These are phyloP conservation scores for Pholiota adiposa DNA, from an alignment of 1,284 basidiomycete species.

Conservation along the genomic window DNA sequence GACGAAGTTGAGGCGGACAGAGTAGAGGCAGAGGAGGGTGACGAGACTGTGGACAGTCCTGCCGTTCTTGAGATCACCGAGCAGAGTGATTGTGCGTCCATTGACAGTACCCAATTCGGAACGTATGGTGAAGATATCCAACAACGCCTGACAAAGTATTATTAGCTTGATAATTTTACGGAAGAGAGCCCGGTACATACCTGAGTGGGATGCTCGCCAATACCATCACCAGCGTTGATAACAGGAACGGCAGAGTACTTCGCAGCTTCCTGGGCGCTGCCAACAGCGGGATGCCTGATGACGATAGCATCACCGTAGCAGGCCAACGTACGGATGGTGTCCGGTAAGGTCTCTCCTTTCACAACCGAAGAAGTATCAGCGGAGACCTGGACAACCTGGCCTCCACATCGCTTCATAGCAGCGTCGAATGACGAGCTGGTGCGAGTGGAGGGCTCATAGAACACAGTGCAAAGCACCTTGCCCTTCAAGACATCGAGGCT, in stretches of 20 bases:
- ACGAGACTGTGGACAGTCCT: conserved; percentile 97
- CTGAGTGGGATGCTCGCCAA: conserved; percentile 98
- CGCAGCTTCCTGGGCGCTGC: conserved; percentile 89
- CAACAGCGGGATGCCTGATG: conserved; percentile 92
- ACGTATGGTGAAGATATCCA: conserved; percentile 98
- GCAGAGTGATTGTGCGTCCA: conserved; percentile 91
- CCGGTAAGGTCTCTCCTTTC: conserved; percentile 94
- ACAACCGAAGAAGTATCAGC: conserved; percentile 86
- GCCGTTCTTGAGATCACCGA: conserved; percentile 98
- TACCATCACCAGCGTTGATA: conserved; percentile 96
- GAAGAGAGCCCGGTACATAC: conserved; percentile 40
- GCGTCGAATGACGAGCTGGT: conserved; percentile 98
- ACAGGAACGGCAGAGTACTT: conserved; percentile 96
- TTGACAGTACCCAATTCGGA: conserved; percentile 98
- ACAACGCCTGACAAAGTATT: conserved; percentile 62
- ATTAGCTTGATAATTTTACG: not conserved
- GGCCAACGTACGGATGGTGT: conserved; percentile 93
- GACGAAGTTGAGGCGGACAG: conserved; percentile 96
- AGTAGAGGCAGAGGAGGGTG: conserved; percentile 90
- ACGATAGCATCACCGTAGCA: conserved; percentile 98
- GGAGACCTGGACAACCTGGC: conserved; percentile 88
- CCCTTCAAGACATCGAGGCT: conserved; percentile 91
- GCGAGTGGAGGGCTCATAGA: conserved; percentile 98
- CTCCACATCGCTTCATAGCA: conserved; percentile 98
- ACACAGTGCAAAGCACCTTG: conserved; percentile 92